Evolutionary conservation across 2,329 filamentous ascomycete species (phyloP).

Genomic region (Arthrinium puccinioides): DNA sequence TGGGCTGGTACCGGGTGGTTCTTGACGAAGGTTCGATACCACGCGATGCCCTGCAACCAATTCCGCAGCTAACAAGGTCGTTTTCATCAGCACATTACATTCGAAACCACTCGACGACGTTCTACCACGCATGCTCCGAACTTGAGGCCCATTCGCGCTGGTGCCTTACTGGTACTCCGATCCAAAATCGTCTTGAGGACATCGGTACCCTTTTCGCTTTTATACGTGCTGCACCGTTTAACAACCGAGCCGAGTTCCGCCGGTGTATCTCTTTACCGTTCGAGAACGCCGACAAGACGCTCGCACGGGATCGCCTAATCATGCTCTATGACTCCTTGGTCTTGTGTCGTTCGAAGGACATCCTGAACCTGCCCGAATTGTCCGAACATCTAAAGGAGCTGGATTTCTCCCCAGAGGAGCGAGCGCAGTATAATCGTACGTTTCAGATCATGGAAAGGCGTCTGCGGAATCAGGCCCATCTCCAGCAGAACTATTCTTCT

Average conservation of each 20-base stretch:
- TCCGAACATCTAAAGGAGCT: background rate
- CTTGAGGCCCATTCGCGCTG: background rate
- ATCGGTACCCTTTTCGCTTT: background rate
- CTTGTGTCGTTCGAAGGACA: background rate
- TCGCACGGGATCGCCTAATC: background rate
- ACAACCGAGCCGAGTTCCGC: background rate
- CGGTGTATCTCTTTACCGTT: background rate
- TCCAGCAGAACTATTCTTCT: background rate
- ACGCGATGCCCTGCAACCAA: no score
- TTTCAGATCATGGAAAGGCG: background rate
- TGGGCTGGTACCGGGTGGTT: constrained; percentile 1
- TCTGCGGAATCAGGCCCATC: background rate
- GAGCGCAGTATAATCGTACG: background rate
- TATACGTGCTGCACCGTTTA: background rate
- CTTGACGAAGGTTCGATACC: constrained; percentile 4
- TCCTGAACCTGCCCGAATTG: background rate
- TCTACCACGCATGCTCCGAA: background rate
- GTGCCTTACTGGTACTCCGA: background rate
- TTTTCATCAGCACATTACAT: background rate
- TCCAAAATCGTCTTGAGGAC: background rate
- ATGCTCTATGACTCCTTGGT: background rate
- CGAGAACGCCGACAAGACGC: background rate
- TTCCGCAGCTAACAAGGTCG: no score
- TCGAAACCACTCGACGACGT: background rate
- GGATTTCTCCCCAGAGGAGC: background rate